phyloP scores from a whole-genome alignment of 768 basidiomycete genomes.

The Tricholoma bakamatsutake region DNA sequence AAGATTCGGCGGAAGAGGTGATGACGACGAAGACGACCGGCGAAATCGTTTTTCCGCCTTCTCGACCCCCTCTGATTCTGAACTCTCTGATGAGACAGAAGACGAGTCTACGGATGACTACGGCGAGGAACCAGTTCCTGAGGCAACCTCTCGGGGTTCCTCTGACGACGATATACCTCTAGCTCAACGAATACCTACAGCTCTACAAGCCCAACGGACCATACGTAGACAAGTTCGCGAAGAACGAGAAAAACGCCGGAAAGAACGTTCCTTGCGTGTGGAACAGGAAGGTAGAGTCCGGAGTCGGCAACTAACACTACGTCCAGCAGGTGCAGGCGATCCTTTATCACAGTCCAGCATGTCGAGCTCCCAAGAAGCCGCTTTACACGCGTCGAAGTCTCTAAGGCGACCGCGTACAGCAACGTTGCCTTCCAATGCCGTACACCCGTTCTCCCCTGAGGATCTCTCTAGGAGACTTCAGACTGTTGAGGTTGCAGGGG shows the following conservation, averaged over 20 bases:
- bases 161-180: constrained; percentile 81
- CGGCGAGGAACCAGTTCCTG: constrained; percentile 19
- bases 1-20: constrained; percentile 33
- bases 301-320: constrained; percentile 26
- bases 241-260: constrained; percentile 55
- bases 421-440: constrained; percentile 35
- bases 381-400: constrained; percentile 29
- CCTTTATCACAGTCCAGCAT: constrained; percentile 8
- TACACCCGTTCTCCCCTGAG: constrained; percentile 43
- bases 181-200: constrained; percentile 77
- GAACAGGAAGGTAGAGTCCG: constrained; percentile 16
- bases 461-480: constrained; percentile 56
- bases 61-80: constrained; percentile 28
- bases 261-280: constrained; percentile 35
- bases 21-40: constrained; percentile 27
- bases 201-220: constrained; percentile 74
- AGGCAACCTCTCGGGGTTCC: constrained; percentile 2
- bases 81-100: constrained; percentile 37
- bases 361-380: constrained; percentile 33
- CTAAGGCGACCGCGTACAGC: constrained; percentile 34
- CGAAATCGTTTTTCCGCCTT: constrained; percentile 23
- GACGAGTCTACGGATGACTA: constrained; percentile 37
- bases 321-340: constrained; percentile 31
- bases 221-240: constrained; percentile 68
- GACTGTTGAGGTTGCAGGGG: constrained; percentile 36